Evolutionary conservation across 78 protist genomes (phyloP).

Genomic region (Diacronema lutheri): DNA sequence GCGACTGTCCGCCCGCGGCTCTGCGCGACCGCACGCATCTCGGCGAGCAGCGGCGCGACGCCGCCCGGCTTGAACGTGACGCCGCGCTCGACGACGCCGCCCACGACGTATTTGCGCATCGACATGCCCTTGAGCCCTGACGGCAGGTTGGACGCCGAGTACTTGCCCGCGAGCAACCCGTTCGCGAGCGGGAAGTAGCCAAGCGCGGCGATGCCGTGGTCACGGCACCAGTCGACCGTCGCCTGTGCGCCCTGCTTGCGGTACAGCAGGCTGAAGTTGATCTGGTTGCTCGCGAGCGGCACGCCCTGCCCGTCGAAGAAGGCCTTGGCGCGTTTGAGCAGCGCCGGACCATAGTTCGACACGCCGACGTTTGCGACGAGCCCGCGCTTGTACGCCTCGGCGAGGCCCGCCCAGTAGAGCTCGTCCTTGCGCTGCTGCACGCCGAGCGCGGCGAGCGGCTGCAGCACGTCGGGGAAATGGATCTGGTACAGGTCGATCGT

Average conservation of each 20-base stretch:
- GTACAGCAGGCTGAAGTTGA: neutral
- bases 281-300: neutral
- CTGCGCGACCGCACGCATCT: neutral
- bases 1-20: neutral
- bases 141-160: neutral
- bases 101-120: neutral
- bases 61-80: neutral
- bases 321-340: neutral
- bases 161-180: neutral
- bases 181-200: neutral
- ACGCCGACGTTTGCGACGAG: neutral
- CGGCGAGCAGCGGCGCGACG: neutral
- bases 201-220: neutral
- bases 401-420: conserved; percentile 8
- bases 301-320: neutral
- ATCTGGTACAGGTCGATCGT: neutral
- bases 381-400: neutral
- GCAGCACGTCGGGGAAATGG: neutral
- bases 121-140: neutral
- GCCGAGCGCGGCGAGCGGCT: neutral
- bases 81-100: neutral
- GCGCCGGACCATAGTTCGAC: neutral
- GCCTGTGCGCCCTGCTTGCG: neutral
- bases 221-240: neutral
- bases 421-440: neutral